Evolutionary conservation across 495 filamentous ascomycete species (phyloP).

Genomic region (Tuber umbilicatum): DNA sequence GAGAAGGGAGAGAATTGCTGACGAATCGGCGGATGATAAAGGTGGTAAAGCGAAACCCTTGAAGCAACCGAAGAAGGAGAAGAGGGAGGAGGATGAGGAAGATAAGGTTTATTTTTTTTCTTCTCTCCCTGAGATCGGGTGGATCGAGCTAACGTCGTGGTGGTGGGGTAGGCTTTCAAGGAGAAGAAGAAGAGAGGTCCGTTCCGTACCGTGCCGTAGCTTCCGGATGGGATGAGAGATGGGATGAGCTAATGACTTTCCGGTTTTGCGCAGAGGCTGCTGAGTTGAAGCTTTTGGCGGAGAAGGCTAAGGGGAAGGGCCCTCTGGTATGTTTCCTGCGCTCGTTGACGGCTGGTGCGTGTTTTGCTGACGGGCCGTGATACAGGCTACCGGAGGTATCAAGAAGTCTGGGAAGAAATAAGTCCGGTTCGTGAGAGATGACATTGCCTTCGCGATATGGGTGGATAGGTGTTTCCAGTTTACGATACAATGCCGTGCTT

Average conservation of each 20-base stretch:
- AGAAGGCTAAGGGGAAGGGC: slow-evolving; percentile 37
- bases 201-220: background rate
- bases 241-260: slow-evolving; percentile 14
- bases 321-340: slow-evolving; percentile 34
- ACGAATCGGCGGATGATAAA: slow-evolving; percentile 14
- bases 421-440: background rate
- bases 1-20: slow-evolving; percentile 1
- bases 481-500: background rate
- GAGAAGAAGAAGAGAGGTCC: slow-evolving; percentile 38
- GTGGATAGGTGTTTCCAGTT: background rate
- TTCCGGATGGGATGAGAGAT: background rate
- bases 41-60: slow-evolving; percentile 42
- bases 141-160: slow-evolving; percentile 12
- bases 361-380: slow-evolving; percentile 11
- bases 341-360: background rate
- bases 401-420: slow-evolving; percentile 43
- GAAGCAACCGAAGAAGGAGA: slow-evolving; percentile 42
- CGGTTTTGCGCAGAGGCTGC: slow-evolving; percentile 28
- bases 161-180: slow-evolving; percentile 35
- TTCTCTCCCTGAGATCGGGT: background rate
- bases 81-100: slow-evolving; percentile 39
- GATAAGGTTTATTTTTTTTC: slow-evolving; percentile 15
- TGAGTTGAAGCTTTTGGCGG: slow-evolving; percentile 38
- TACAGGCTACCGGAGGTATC: slow-evolving; percentile 34
- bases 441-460: background rate